Percentiles rank a stretch among this genome's conserved stretches.
These are phyloP conservation scores for Rheum nobile DNA, from an alignment of 148 eudicot species.

Conservation along the genomic window DNA sequence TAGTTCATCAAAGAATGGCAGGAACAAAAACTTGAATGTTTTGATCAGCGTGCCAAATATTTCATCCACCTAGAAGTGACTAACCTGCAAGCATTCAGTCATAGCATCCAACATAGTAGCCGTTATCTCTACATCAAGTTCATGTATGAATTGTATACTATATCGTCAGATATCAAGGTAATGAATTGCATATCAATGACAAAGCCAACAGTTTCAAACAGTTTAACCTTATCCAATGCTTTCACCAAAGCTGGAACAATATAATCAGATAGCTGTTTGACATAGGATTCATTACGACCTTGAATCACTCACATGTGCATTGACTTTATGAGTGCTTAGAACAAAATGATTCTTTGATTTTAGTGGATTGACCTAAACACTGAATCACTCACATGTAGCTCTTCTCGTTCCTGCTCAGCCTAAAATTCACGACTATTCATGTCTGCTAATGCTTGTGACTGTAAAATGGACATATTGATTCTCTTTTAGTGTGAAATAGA, in stretches of 20 bases:
- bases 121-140: constrained; percentile 90
- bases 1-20: constrained; percentile 85
- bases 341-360: neutral
- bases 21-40: constrained; percentile 75
- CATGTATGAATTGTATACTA: constrained; percentile 28
- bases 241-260: constrained; percentile 84
- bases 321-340: no score
- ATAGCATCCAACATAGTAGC: constrained; percentile 84
- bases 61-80: constrained; percentile 54
- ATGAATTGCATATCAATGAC: neutral
- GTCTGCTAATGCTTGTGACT: constrained; percentile 64
- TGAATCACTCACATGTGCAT: no score
- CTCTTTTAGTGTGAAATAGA: neutral
- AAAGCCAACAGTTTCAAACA: constrained; percentile 3
- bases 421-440: constrained; percentile 67
- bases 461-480: constrained; percentile 1
- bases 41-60: constrained; percentile 80
- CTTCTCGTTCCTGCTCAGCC: constrained; percentile 74
- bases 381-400: constrained; percentile 66
- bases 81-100: constrained; percentile 88
- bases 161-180: neutral
- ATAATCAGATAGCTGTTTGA: constrained; percentile 85
- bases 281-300: constrained; percentile 79
- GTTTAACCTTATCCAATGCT: constrained; percentile 75
- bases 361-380: neutral